Evolutionary conservation across 805 yeast species (phyloP), one percentile per base, ranked within the genome.

Genomic region (Cyberlindnera bimundalis): DNA sequence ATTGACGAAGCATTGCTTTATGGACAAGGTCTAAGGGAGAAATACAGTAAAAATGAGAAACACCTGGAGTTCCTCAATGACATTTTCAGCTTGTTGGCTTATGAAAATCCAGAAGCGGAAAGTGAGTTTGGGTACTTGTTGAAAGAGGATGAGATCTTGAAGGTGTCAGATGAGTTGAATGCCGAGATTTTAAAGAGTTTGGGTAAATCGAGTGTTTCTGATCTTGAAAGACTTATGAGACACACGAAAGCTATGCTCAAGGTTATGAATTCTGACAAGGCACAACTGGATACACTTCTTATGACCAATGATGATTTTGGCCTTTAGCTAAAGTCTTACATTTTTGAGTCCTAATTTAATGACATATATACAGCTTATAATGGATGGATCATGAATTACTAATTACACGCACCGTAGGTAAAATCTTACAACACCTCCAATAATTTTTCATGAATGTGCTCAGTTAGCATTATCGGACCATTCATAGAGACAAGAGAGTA

Each of bases 381-480:
- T 26, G 7, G 12, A 26, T 26, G 28, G 28, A 9, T 26, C n/a
- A 26, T n/a, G 28, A 26, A 26, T 26, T 26, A 26, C 15, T 14
- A n/a, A n/a, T n/a, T n/a, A n/a, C n/a, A n/a, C n/a, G n/a, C n/a
- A n/a, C n/a, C n/a, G n/a, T n/a, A n/a, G n/a, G n/a, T n/a, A n/a
- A n/a, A n/a, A 10, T 30, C 26, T 18, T 27, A 18, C 11, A 33
- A 19, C 9, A n/a, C 28, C 23, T 42, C 37, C 17, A 39, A 11
- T 13, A 80, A 45, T 39, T 68, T 59, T 24, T 71, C 73, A 16
- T 63, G 53, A 49, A 81, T 48, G 46, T 59, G 66, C 20, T 81
- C 86, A 37, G 79, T 72, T 33, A 81, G 62, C 36, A 77, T 62
- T 18, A 76, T 60, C 25, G 85, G 85, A 3, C 53, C 53, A 15